Evolutionary conservation across 495 filamentous ascomycete genomes (phyloP).

Genomic region (Geoglossum glabrum): DNA sequence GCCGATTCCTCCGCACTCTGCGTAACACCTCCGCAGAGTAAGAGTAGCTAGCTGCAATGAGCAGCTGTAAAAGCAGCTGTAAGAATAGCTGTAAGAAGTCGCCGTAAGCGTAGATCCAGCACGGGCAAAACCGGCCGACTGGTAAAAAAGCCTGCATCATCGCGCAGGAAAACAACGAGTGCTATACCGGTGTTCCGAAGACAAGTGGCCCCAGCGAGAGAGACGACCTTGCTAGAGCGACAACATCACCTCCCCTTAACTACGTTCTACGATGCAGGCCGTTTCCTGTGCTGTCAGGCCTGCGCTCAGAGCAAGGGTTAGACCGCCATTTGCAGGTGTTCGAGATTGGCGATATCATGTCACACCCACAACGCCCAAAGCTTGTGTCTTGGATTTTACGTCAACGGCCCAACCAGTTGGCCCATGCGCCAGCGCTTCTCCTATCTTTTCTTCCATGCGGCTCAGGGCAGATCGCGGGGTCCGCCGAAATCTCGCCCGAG

Average conservation of each 20-base stretch:
- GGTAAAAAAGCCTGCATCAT: background rate
- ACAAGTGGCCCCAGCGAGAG: background rate
- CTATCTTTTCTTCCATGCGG: background rate
- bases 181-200: background rate
- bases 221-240: no score
- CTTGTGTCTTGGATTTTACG: background rate
- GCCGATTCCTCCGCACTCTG: no score
- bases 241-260: no score
- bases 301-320: background rate
- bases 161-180: background rate
- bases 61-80: no score
- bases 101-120: no score
- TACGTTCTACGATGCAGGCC: background rate
- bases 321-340: background rate
- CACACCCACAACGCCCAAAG: background rate
- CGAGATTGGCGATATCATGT: background rate
- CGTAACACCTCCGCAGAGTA: no score
- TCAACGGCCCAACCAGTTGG: background rate
- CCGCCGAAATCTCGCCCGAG: no score
- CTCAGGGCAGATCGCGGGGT: background rate
- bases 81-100: no score
- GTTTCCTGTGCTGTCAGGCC: background rate
- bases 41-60: no score
- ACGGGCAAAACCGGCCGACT: background rate
- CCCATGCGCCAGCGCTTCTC: background rate